Percentiles rank a stretch among this genome's conserved stretches.
Evolutionary conservation across 495 filamentous ascomycete genomes (phyloP).

Genomic region (Neurospora sp.): DNA sequence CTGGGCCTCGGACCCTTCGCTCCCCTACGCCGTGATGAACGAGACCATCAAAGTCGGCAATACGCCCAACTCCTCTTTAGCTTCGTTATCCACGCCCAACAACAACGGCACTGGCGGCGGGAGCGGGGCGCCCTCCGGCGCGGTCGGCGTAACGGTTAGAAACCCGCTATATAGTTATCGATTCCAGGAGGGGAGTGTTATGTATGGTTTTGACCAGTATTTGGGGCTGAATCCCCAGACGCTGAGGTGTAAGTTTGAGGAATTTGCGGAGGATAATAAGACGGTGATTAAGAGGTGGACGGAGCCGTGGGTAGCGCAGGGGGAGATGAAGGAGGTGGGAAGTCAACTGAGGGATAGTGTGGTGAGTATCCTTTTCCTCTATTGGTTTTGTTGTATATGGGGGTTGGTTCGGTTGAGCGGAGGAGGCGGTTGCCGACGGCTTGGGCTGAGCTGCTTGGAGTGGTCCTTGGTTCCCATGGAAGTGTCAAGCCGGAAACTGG

Average conservation of each 20-base stretch:
- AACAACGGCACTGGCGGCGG: background rate
- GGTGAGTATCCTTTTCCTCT: background rate
- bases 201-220: background rate
- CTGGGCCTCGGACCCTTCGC: constrained; percentile 22
- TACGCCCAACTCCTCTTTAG: background rate
- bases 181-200: constrained; percentile 14
- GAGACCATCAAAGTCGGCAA: constrained; percentile 22
- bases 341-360: background rate
- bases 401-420: background rate
- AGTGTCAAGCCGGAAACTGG: background rate
- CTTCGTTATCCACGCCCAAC: background rate
- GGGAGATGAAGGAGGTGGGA: background rate
- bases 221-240: no score
- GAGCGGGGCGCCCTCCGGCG: constrained; percentile 1
- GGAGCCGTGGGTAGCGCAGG: background rate
- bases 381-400: background rate
- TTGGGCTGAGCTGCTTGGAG: background rate
- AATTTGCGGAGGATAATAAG: background rate
- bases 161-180: constrained; percentile 31
- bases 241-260: no score
- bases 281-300: background rate
- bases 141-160: constrained; percentile 15
- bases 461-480: background rate
- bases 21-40: constrained; percentile 19
- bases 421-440: background rate